These are phyloP conservation scores for Cavenderia fasciculata DNA, from an alignment of 78 protist genomes.

Conservation along the genomic window DNA sequence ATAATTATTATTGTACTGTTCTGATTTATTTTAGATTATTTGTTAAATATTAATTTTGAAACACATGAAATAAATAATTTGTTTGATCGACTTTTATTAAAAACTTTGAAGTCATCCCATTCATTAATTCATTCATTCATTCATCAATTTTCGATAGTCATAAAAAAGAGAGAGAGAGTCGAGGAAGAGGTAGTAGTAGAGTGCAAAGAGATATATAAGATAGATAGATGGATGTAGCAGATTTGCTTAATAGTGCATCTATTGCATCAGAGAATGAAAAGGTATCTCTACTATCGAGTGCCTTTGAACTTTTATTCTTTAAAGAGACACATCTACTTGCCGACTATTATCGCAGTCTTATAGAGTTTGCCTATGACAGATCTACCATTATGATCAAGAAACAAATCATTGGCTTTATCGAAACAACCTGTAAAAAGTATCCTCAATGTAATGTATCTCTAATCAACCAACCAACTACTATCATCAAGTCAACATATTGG, in stretches of 20 bases:
- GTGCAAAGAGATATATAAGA: not conserved
- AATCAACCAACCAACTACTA: too few relatives aligned
- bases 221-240: slow-evolving; percentile 16
- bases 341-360: slow-evolving; percentile 22
- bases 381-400: slow-evolving; percentile 25
- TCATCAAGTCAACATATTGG: too few relatives aligned
- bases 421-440: slow-evolving; percentile 34
- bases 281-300: slow-evolving; percentile 6
- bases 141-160: not conserved
- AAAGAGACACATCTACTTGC: slow-evolving; percentile 12
- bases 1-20: too few relatives aligned
- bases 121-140: too few relatives aligned
- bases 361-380: slow-evolving; percentile 42
- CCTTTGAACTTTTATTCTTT: slow-evolving; percentile 43
- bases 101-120: too few relatives aligned
- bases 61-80: too few relatives aligned
- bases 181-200: not conserved
- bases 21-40: too few relatives aligned
- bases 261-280: slow-evolving; percentile 24
- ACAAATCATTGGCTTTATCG: slow-evolving; percentile 54
- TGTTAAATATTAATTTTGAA: too few relatives aligned
- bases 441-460: slow-evolving; percentile 19
- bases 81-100: too few relatives aligned
- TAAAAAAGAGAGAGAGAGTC: not conserved
- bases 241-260: slow-evolving; percentile 45